These are phyloP conservation scores for Trichoderma semiorbis DNA, from an alignment of 2,329 filamentous ascomycete genomes.

Conservation along the genomic window DNA sequence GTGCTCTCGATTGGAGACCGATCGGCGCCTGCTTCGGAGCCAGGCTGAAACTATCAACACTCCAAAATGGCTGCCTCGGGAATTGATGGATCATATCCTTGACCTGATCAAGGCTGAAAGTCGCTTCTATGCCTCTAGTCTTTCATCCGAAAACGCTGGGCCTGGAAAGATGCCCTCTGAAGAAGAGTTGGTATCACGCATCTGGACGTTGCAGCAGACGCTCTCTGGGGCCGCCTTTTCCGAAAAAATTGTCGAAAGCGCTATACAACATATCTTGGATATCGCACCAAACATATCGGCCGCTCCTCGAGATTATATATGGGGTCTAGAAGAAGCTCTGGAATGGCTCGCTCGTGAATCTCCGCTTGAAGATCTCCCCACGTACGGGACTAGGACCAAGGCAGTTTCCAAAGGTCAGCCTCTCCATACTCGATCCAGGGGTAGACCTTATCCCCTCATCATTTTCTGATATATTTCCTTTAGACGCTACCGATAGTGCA, in stretches of 20 bases:
- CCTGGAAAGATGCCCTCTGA: slow-evolving; percentile 59
- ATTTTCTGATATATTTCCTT: slow-evolving; percentile 15
- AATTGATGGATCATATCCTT: slow-evolving; percentile 74
- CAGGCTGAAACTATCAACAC: slow-evolving; percentile 72
- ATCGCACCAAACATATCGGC: slow-evolving; percentile 60
- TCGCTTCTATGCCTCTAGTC: slow-evolving; percentile 52
- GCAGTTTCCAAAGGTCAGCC: slow-evolving; percentile 36
- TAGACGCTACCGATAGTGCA: slow-evolving; percentile 49
- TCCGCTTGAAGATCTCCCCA: slow-evolving; percentile 63
- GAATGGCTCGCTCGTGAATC: slow-evolving; percentile 88
- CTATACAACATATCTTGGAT: slow-evolving; percentile 63
- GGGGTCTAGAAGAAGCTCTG: slow-evolving; percentile 82
- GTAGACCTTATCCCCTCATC: neutral
- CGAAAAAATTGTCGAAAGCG: slow-evolving; percentile 57
- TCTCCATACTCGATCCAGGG: neutral
- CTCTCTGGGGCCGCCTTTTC: slow-evolving; percentile 68
- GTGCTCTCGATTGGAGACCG: slow-evolving; percentile 74
- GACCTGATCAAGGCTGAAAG: slow-evolving; percentile 67
- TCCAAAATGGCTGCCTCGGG: slow-evolving; percentile 74
- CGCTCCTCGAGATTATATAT: slow-evolving; percentile 63
- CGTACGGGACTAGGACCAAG: slow-evolving; percentile 55
- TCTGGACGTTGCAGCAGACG: slow-evolving; percentile 81
- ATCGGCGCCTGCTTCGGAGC: slow-evolving; percentile 73
- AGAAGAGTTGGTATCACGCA: slow-evolving; percentile 72
- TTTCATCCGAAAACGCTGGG: slow-evolving; percentile 43